Evolutionary conservation across 2,329 filamentous ascomycete genomes (phyloP), one percentile per base, ranked within the genome.

Genomic region (Tolypocladium sp.): DNA sequence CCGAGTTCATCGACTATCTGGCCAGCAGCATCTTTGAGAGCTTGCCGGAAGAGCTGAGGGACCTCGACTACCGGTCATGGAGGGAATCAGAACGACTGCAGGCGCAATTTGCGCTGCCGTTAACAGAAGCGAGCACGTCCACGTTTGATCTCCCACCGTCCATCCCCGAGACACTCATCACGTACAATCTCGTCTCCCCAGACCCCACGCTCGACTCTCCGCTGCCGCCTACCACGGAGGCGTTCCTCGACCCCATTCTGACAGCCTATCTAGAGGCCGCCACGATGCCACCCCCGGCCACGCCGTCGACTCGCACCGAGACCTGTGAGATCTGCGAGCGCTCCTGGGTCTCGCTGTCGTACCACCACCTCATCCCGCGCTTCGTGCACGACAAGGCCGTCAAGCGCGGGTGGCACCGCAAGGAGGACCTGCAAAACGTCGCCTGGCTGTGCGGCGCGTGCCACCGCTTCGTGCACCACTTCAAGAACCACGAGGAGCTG

Each of bases 381-480:
- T 82, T 83, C 51, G 86, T 91, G 60, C 91, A 95, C 72, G 85
- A 82, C 9, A 91, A 91, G 69, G 90, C 83, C 4, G 70, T 91
- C 44, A 91, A 89, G 77, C 79, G 90, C 49, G 88, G 88, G 1
- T 95, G 91, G 91, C 89, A 92, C 75, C 81, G 82, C 4, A 83
- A 85, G 62, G 89, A 90, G 71, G 83, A 86, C 73, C 71, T 95
- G 71, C 85, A 90, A 67, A 91, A 86, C 69, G 91, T 94, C 25
- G 91, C 91, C 15, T 95, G 91, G 91, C 73, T 96, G 64, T 95
- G 91, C 73, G 80, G 90, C 56, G 88, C 90, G 2, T 96, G 91
- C 67, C 91, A 96, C 76, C 84, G 82, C 49, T 92, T 91, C 69
- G 90, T 95, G 70, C 91, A 95, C 76, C 77, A 84, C 44, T 83